phyloP scores from a whole-genome alignment of 225 moss, liverwort and hornwort genomes.

The Polytrichum commune region DNA sequence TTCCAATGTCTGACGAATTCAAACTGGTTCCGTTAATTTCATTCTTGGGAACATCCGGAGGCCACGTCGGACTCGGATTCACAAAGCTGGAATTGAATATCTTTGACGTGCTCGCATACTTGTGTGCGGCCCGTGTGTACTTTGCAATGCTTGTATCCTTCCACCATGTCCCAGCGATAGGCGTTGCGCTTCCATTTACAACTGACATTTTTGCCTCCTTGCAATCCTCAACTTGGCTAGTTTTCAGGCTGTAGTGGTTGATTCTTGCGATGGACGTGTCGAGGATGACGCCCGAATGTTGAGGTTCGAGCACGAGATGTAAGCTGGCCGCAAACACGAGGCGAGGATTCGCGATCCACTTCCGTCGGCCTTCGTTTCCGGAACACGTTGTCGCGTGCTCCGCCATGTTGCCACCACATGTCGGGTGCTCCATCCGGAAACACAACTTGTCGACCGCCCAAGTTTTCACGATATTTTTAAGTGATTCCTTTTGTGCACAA shows the following conservation, averaged over 20 bases:
- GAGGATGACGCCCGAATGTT: constrained; percentile 27
- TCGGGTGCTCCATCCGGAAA: constrained; percentile 35
- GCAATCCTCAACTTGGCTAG: constrained; percentile 25
- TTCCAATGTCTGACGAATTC: not conserved
- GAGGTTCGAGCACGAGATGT: constrained; percentile 35
- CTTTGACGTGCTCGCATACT: constrained; percentile 9
- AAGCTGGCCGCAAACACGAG: constrained; percentile 37
- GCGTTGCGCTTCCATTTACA: constrained; percentile 1
- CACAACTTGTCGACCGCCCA: constrained; percentile 64
- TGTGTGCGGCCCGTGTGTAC: constrained; percentile 3
- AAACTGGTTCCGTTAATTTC: too few species aligned
- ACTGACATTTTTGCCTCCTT: not conserved
- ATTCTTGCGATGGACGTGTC: constrained; percentile 28
- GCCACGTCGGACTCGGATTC: constrained; percentile 5
- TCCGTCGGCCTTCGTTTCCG: constrained; percentile 47
- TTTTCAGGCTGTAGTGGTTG: constrained; percentile 51
- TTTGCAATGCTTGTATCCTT: constrained; percentile 26
- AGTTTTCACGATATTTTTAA: constrained; percentile 2
- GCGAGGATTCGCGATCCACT: constrained; percentile 70
- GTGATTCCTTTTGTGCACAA: constrained; percentile 6
- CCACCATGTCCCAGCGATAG: constrained; percentile 34
- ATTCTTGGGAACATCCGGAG: not conserved
- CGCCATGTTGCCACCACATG: constrained; percentile 29
- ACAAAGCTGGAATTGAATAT: constrained; percentile 13
- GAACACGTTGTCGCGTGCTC: constrained; percentile 27